These are phyloP conservation scores for Rhodamnia argentea DNA, from an alignment of 345 rosid genomes.

Conservation along the genomic window DNA sequence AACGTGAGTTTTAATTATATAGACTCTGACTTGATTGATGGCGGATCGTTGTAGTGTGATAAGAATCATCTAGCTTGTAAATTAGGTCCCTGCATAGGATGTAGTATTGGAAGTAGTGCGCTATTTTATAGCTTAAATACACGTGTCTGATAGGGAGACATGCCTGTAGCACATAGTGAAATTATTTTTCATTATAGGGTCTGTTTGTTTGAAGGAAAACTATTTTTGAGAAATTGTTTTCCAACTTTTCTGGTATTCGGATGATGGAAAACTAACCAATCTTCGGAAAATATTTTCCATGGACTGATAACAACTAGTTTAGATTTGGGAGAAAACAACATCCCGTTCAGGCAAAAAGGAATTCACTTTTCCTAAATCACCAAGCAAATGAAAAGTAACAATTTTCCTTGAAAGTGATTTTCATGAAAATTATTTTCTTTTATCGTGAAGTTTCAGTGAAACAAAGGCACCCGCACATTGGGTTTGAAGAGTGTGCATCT, in stretches of 20 bases:
- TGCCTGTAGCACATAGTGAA: background rate
- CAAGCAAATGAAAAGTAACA: background rate
- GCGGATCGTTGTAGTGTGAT: background rate
- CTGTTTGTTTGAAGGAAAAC: background rate
- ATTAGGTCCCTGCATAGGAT: background rate
- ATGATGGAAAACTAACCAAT: background rate
- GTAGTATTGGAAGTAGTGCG: background rate
- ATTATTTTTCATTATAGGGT: background rate
- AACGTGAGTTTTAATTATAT: constrained; percentile 45
- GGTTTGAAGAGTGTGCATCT: background rate
- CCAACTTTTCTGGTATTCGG: background rate
- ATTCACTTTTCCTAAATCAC: background rate
- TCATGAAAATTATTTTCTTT: background rate
- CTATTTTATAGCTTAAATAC: background rate
- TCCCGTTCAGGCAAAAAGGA: background rate
- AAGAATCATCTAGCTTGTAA: background rate
- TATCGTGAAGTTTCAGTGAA: background rate
- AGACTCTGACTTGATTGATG: background rate
- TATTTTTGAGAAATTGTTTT: background rate
- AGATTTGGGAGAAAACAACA: background rate
- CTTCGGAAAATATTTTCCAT: background rate
- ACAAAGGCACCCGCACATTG: background rate
- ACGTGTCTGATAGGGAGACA: background rate
- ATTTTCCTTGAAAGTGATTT: background rate
- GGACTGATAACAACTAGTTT: background rate